A percentile compares a stretch with the other conserved stretches of the same genome.
Conservation (phyloP, 768 basidiomycete genomes). For the Thelephora ganbajun region DNA sequence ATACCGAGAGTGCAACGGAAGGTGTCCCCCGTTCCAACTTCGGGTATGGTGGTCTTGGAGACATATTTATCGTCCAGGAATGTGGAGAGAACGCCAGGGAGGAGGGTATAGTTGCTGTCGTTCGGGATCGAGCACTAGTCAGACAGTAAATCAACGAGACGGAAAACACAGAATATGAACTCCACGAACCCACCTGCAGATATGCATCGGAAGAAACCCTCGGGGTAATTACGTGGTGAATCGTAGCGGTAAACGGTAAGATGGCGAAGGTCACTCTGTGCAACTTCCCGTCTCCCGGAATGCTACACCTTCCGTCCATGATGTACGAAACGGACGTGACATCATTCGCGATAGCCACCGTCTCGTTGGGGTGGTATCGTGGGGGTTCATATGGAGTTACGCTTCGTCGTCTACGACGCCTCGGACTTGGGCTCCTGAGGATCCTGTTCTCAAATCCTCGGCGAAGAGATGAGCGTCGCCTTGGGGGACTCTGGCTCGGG, state of each 20-base stretch:
- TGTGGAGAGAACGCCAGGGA: constrained; percentile 38
- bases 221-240: constrained; percentile 37
- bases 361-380: constrained; percentile 14
- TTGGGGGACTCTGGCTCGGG: too few species aligned
- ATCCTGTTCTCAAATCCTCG: too few species aligned
- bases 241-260: constrained; percentile 31
- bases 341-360: constrained; percentile 33
- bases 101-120: constrained; percentile 39
- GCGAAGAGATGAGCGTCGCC: too few species aligned
- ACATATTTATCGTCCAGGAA: constrained; percentile 46
- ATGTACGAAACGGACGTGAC: constrained; percentile 37
- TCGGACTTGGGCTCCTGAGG: too few species aligned
- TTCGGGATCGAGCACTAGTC: constrained; percentile 37
- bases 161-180: neutral
- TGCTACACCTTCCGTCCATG: constrained; percentile 33
- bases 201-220: constrained; percentile 21
- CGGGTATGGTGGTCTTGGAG: constrained; percentile 30
- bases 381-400: constrained; percentile 26
- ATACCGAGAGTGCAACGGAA: constrained; percentile 43
- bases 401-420: neutral
- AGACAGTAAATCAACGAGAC: constrained; percentile 10
- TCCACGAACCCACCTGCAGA: constrained; percentile 2
- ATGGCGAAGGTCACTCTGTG: constrained; percentile 44
- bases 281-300: constrained; percentile 40
- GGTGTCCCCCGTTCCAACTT: constrained; percentile 32